These are phyloP conservation scores for Aspergillus candidus DNA, from an alignment of 2,329 filamentous ascomycete genomes.

Conservation along the genomic window DNA sequence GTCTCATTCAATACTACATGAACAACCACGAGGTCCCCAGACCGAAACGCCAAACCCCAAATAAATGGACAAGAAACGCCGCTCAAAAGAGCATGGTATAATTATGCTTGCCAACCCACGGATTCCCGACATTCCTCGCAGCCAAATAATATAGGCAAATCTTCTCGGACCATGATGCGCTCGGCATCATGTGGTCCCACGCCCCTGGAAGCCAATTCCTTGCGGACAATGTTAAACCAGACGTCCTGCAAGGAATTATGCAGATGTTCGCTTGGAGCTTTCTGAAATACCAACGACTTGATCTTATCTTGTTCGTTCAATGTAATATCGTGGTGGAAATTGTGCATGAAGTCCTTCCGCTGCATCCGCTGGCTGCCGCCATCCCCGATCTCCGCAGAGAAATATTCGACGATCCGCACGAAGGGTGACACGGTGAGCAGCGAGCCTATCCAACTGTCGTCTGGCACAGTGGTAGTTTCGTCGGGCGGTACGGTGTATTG, in stretches of 20 bases:
- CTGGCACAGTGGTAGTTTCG: slow-evolving; percentile 20
- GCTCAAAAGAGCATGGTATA: slow-evolving; percentile 3
- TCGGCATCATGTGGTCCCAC: slow-evolving; percentile 31
- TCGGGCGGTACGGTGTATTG: slow-evolving; percentile 33
- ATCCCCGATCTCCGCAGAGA: slow-evolving; percentile 40
- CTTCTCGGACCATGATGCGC: slow-evolving; percentile 28
- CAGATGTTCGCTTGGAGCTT: slow-evolving; percentile 21
- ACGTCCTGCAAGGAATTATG: slow-evolving; percentile 33
- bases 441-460: slow-evolving; percentile 38
- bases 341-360: slow-evolving; percentile 40
- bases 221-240: slow-evolving; percentile 34
- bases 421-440: slow-evolving; percentile 37
- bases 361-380: slow-evolving; percentile 36
- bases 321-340: slow-evolving; percentile 37
- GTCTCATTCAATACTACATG: too few relatives aligned
- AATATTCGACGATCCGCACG: slow-evolving; percentile 35
- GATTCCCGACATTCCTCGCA: slow-evolving; percentile 28
- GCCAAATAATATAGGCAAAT: slow-evolving; percentile 31
- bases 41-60: slow-evolving; percentile 7
- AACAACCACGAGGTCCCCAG: too few relatives aligned
- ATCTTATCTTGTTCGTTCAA: slow-evolving; percentile 33
- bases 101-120: slow-evolving; percentile 29
- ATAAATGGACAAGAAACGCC: slow-evolving; percentile 1
- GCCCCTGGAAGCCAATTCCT: slow-evolving; percentile 25
- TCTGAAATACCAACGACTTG: slow-evolving; percentile 33